Base-by-base conservation (phyloP, 495 filamentous ascomycete species). In the Aspergillus saccharolyticus region DNA sequence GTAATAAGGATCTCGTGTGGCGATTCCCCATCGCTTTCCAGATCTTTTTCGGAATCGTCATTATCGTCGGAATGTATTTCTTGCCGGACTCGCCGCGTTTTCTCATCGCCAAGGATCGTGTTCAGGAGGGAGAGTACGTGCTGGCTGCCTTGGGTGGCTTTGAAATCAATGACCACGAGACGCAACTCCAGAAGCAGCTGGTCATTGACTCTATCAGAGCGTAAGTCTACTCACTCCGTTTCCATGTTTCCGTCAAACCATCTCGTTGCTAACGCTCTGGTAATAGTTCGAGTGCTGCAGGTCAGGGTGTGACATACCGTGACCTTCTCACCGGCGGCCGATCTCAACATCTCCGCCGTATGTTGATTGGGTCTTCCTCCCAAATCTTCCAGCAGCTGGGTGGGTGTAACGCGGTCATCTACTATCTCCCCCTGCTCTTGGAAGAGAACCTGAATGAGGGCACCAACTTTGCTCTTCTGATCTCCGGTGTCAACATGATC, bases 1-100 rank as follows among this genome's bases (percentile, higher is more conserved):
- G 85, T 3, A 80, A 82, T 2, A 59, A 71, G 8, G 80, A 84
- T 61, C 71, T 90, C 7, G 79, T 82, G 17, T 92, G 89, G 89
- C 81, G 89, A 18, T 89, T 91, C 75, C 89, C 89, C 17, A 90
- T 92, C 57, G 86, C 86, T 14, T 90, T 93, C 80, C 89, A 92
- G 75, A 76, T 89, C 53, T 55, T 90, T 45, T 91, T 91, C 60
- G 86, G 84, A 45, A 19, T 90, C 7, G 71, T 89, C 64, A 81
- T 91, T 59, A 77, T 80, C 54, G 56, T 81, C 39, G 78, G 81
- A 33, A 89, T 89, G 80, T 72, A 64, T 18, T 86, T 79, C 71
- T 73, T 91, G 3, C 89, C 88, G 0, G 89, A 92, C 65, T 90
- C 88, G 0, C 89, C 89, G 17, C 81, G 89, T 52, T 92, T 86